phyloP scores from a whole-genome alignment of 1,284 basidiomycete genomes.

The Fomitiporia mediterranea region DNA sequence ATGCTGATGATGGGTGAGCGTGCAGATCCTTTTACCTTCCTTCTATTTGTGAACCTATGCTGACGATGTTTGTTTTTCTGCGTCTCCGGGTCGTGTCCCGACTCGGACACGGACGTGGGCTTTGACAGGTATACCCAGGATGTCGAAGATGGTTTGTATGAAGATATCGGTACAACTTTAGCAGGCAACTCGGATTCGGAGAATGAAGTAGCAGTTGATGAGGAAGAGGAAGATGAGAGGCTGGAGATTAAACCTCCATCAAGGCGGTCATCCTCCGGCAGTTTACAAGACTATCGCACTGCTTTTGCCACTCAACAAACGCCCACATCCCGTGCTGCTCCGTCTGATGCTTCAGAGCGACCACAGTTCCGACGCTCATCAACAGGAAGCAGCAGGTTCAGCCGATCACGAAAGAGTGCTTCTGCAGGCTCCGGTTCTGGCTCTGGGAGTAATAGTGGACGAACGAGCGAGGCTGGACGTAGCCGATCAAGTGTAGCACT shows the following conservation, averaged over 20 bases:
- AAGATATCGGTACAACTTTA: conserved; percentile 5
- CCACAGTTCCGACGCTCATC: conserved; percentile 13
- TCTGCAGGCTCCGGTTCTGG: conserved; percentile 14
- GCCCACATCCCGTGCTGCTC: background rate
- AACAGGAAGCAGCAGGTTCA: conserved; percentile 2
- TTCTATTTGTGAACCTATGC: background rate
- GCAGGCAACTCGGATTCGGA: conserved; percentile 17
- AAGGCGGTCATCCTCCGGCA: conserved; percentile 22
- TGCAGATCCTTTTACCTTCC: background rate
- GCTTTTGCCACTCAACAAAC: conserved; percentile 15
- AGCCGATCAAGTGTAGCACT: conserved; percentile 22
- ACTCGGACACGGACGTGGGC: background rate
- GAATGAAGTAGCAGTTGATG: conserved; percentile 38
- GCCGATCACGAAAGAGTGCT: conserved; percentile 6
- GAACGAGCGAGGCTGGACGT: conserved; percentile 7
- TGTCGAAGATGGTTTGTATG: conserved; percentile 14
- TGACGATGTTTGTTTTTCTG: conserved; percentile 3
- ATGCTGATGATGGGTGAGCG: conserved; percentile 17
- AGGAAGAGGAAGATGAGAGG: conserved; percentile 53
- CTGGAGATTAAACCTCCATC: conserved; percentile 56
- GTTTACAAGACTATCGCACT: conserved; percentile 26
- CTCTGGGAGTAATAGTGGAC: conserved; percentile 13
- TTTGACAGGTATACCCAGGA: conserved; percentile 9
- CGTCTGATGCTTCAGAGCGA: background rate
- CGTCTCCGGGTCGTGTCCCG: conserved; percentile 8